These are phyloP conservation scores for Sporothrix pallida DNA, from an alignment of 2,329 filamentous ascomycete genomes.

Conservation along the genomic window DNA sequence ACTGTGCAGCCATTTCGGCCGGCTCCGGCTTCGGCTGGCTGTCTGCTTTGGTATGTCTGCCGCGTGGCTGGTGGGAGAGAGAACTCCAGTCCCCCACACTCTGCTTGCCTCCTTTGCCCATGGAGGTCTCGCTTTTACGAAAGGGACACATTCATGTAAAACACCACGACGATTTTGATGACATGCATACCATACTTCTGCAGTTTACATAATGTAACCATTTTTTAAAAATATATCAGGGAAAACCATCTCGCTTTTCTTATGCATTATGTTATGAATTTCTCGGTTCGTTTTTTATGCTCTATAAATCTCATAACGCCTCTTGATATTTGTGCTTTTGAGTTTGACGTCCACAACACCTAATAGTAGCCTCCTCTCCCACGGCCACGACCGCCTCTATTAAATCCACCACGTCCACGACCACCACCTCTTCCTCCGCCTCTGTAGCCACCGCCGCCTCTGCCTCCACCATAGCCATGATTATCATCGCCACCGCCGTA, in stretches of 20 bases:
- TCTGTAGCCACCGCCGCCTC: constrained; percentile 49
- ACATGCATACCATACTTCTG: not conserved
- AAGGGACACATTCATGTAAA: constrained; percentile 49
- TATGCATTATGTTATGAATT: not conserved
- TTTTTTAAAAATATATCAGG: not conserved
- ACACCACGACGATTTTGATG: not conserved
- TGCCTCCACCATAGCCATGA: constrained; percentile 45
- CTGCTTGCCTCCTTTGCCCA: constrained; percentile 51
- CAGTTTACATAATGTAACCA: not conserved
- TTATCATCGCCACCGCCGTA: constrained; percentile 43
- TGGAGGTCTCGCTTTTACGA: constrained; percentile 54
- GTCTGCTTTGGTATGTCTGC: constrained; percentile 50
- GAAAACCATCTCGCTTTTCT: not conserved
- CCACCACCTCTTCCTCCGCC: constrained; percentile 44
- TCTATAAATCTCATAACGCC: not conserved
- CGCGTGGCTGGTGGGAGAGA: constrained; percentile 54
- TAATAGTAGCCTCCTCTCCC: constrained; percentile 35
- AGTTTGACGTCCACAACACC: not conserved
- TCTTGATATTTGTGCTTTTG: not conserved
- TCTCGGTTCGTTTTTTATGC: not conserved
- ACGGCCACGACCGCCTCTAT: constrained; percentile 43
- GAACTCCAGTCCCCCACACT: constrained; percentile 52
- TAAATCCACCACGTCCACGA: constrained; percentile 42
- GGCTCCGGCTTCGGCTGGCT: constrained; percentile 32
- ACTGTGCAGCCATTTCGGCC: constrained; percentile 35